phyloP scores from a whole-genome alignment of 208 protist genomes.

The Leishmania guyanensis region DNA sequence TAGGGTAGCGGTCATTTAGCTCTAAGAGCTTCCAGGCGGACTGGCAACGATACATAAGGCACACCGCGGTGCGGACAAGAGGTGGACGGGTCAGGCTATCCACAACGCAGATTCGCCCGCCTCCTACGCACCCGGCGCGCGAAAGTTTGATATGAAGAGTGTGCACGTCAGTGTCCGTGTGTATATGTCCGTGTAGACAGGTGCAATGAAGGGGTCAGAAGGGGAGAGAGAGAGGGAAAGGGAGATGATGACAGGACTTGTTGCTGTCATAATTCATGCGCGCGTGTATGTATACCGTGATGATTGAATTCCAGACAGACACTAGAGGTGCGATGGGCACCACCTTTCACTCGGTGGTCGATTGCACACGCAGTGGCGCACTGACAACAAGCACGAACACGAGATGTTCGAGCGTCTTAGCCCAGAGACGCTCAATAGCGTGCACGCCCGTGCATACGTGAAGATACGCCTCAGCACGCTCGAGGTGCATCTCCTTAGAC shows the following conservation, averaged over 20 bases:
- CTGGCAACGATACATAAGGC: conserved; percentile 51
- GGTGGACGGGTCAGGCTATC: not conserved
- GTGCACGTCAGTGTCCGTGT: not conserved
- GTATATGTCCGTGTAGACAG: not conserved
- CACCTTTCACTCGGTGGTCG: not conserved
- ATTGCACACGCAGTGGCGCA: not conserved
- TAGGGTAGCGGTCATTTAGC: conserved; percentile 44
- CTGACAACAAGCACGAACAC: not conserved
- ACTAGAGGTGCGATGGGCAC: not conserved
- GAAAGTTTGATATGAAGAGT: not conserved
- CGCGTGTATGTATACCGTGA: not conserved
- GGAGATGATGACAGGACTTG: not conserved
- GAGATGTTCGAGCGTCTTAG: not conserved
- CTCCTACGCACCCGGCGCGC: not conserved
- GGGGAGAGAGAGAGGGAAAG: not conserved
- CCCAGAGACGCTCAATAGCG: not conserved
- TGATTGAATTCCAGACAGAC: not conserved
- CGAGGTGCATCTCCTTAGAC: not conserved
- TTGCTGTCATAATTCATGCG: not conserved
- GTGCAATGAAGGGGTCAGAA: not conserved
- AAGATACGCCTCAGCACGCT: not conserved
- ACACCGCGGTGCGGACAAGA: not conserved
- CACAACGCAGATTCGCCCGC: not conserved
- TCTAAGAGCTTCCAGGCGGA: conserved; percentile 71
- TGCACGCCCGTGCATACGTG: not conserved